Evolutionary conservation across 495 filamentous ascomycete species (phyloP).

Genomic region (Daldinia decipiens): DNA sequence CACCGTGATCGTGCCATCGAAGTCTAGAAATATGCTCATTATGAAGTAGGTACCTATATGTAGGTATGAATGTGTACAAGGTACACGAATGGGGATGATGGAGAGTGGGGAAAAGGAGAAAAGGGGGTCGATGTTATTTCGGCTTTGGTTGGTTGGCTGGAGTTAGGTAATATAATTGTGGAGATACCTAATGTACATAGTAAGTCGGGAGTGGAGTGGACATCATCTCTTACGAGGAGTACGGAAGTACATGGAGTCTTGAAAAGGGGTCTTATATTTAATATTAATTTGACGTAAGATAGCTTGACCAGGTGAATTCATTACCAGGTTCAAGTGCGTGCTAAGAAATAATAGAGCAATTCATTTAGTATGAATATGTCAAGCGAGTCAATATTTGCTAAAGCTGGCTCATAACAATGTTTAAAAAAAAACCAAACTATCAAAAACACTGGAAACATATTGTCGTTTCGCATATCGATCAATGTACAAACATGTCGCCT

Average conservation of each 20-base stretch:
- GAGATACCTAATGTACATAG: not conserved
- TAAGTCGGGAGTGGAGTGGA: no score
- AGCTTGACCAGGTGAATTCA: not conserved
- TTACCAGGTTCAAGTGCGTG: not conserved
- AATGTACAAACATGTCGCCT: not conserved
- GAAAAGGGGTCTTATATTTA: not conserved
- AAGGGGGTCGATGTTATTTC: slow-evolving; percentile 6
- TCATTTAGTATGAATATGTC: not conserved
- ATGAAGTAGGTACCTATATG: slow-evolving; percentile 10
- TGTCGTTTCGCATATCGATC: not conserved
- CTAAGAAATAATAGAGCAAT: not conserved
- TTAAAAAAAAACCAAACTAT: not conserved
- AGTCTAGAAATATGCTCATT: slow-evolving; percentile 59
- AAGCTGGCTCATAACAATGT: not conserved
- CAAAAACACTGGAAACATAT: not conserved
- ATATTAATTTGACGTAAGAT: not conserved
- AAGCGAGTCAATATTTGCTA: not conserved
- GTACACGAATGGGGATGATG: not conserved
- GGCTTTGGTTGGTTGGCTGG: slow-evolving; percentile 14
- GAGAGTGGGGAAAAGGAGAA: not conserved
- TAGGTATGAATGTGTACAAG: not conserved
- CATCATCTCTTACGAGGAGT: not conserved
- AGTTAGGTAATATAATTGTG: slow-evolving; percentile 15
- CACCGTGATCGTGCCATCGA: slow-evolving; percentile 62
- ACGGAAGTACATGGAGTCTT: not conserved